Base-by-base conservation (phyloP, 2,329 filamentous ascomycete genomes). In the Paramyrothecium sp. region DNA sequence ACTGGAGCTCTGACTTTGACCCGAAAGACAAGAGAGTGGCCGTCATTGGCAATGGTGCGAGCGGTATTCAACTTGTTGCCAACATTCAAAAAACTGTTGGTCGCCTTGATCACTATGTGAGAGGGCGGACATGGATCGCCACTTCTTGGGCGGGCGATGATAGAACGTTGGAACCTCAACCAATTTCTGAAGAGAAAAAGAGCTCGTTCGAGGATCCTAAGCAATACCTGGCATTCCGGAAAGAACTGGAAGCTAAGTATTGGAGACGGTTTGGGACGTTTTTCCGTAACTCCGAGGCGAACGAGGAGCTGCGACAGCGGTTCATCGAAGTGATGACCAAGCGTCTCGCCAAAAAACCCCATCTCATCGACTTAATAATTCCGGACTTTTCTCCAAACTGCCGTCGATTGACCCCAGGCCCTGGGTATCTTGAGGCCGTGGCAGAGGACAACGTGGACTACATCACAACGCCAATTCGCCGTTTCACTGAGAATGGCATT, bases 41-140 rank as follows among this genome's bases (percentile, higher is more conserved):
- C 0, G 77, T 87, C 3, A 86, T 88, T 48, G 85, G 85, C n/a
- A 87, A 87, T 54, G 85, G 85, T 2, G 83, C 85, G 4, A 84
- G 80, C 7, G 85, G 84, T 1, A 80, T 88, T 23, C 86, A 88
- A 58, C 69, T 83, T 1, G 77, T 81, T 0, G 72, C 83, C 0
- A 82, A 82, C 49, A 61, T 87, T 1, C 82, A 85, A 56, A 75
- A 75, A 26, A 65, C 64, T 0, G 81, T 81, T 2, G 65, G 62
- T 1, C 81, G 76, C 2, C 73, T 90, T 0, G 85, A 89, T 60
- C 85, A 89, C 68, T 90, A 89, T 61, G 85, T 81, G 1, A 77
- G 88, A 11, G 87, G 82, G 62, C 81, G 77, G 33, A 90, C 88
- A 0, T 91, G 88, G 88, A 84, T 90, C 26, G 84, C 87, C 0